Conservation (phyloP, 2,329 filamentous ascomycete genomes). For the Cladorrhinum sp. region DNA sequence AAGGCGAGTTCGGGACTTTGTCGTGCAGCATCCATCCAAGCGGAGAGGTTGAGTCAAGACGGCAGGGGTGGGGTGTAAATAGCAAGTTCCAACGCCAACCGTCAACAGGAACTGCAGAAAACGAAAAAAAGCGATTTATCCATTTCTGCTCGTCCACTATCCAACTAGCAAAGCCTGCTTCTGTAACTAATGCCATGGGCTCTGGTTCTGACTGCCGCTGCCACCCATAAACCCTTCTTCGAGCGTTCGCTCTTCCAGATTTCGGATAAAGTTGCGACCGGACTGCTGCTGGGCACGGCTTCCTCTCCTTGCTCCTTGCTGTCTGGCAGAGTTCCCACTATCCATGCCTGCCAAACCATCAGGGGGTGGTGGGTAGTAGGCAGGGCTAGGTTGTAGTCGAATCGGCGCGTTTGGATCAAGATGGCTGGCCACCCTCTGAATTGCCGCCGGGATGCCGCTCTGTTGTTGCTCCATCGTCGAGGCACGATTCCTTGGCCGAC, state of each 20-base stretch:
- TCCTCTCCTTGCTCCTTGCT: slow-evolving; percentile 60
- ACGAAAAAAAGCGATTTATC: not conserved
- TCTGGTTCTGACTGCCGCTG: slow-evolving; percentile 43
- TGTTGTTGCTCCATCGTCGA: slow-evolving; percentile 96
- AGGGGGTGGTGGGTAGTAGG: slow-evolving; percentile 91
- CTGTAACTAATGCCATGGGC: slow-evolving; percentile 60
- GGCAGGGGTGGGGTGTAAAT: not conserved
- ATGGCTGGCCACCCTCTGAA: slow-evolving; percentile 93
- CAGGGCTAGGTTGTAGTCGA: slow-evolving; percentile 87
- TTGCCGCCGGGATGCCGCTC: slow-evolving; percentile 84
- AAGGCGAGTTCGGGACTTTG: too few relatives aligned
- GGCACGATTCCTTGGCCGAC: slow-evolving; percentile 73
- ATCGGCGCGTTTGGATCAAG: slow-evolving; percentile 94
- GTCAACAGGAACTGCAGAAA: not conserved
- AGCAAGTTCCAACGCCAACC: slow-evolving; percentile 2
- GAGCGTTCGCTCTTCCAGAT: slow-evolving; percentile 86
- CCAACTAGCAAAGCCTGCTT: slow-evolving; percentile 3
- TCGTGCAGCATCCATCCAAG: not conserved
- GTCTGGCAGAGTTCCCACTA: slow-evolving; percentile 52
- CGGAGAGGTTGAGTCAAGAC: not conserved
- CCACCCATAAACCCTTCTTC: slow-evolving; percentile 81
- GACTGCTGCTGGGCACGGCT: slow-evolving; percentile 66
- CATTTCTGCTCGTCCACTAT: slow-evolving; percentile 1
- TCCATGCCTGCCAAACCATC: slow-evolving; percentile 71
- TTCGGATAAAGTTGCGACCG: slow-evolving; percentile 78